phyloP scores from a whole-genome alignment of 2,329 filamentous ascomycete species.

The Aspergillus melleus region DNA sequence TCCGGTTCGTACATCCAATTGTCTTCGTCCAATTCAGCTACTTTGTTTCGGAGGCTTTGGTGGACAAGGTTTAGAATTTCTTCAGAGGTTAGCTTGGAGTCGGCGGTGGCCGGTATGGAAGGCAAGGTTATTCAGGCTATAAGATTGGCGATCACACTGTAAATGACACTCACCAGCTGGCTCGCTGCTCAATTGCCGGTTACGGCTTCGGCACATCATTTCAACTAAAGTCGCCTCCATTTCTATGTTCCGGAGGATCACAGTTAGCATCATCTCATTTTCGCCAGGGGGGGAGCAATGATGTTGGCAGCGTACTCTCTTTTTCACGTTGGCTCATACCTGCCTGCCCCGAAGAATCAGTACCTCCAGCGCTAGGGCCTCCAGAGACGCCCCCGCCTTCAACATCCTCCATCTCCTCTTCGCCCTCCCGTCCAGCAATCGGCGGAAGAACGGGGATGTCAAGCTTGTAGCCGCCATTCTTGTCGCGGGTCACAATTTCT shows the following conservation, averaged over 20 bases:
- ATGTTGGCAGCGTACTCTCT: slow-evolving; percentile 36
- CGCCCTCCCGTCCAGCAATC: slow-evolving; percentile 36
- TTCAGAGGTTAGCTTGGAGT: slow-evolving; percentile 28
- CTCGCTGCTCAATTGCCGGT: slow-evolving; percentile 58
- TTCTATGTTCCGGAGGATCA: slow-evolving; percentile 28
- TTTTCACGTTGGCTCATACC: slow-evolving; percentile 36
- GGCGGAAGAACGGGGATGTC: slow-evolving; percentile 46
- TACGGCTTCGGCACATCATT: slow-evolving; percentile 42
- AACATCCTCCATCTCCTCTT: slow-evolving; percentile 43
- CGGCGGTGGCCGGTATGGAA: neutral
- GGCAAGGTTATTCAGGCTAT: neutral
- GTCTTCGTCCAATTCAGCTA: slow-evolving; percentile 73
- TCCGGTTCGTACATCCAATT: slow-evolving; percentile 87
- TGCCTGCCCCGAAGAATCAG: slow-evolving; percentile 50
- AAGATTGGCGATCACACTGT: neutral
- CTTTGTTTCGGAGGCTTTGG: slow-evolving; percentile 70
- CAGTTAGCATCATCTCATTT: neutral
- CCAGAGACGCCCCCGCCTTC: slow-evolving; percentile 39
- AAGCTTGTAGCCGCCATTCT: slow-evolving; percentile 50
- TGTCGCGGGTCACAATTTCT: slow-evolving; percentile 53
- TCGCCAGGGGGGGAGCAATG: neutral
- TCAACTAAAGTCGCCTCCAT: slow-evolving; percentile 48
- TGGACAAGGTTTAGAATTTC: slow-evolving; percentile 70
- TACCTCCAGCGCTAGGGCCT: slow-evolving; percentile 44
- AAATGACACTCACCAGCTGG: slow-evolving; percentile 58